Evolutionary conservation across 208 protist genomes (phyloP).

Genomic region (Herpetomonas tarakana): DNA sequence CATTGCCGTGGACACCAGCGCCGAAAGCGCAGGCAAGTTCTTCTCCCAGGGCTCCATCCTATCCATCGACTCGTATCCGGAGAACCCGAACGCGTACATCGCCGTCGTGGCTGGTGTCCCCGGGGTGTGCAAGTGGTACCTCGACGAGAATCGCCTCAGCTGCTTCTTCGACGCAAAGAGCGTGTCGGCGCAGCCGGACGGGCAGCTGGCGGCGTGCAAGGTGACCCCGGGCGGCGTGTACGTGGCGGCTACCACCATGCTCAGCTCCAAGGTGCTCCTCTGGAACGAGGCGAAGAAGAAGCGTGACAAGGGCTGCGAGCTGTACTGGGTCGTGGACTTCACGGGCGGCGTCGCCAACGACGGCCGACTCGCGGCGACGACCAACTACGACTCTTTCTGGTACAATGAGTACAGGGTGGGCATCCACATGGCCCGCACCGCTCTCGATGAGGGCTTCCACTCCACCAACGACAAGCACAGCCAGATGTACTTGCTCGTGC

Average conservation of each 20-base stretch:
- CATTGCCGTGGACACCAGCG: constrained; percentile 18
- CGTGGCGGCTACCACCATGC: constrained; percentile 61
- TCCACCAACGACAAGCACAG: constrained; percentile 71
- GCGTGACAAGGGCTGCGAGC: constrained; percentile 49
- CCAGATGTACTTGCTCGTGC: constrained; percentile 72
- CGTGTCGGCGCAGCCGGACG: constrained; percentile 17
- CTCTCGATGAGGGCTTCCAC: constrained; percentile 34
- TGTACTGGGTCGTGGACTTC: constrained; percentile 71
- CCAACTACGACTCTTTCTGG: constrained; percentile 36
- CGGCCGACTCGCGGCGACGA: neutral
- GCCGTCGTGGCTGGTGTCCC: constrained; percentile 61
- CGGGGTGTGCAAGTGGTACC: constrained; percentile 80
- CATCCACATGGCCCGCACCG: constrained; percentile 68
- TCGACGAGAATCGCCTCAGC: constrained; percentile 67
- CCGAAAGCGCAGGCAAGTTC: constrained; percentile 24
- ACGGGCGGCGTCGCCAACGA: constrained; percentile 17
- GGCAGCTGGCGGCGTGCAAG: constrained; percentile 36
- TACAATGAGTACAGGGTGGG: constrained; percentile 74
- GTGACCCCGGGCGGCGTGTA: constrained; percentile 74
- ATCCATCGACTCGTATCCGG: constrained; percentile 72
- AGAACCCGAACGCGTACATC: constrained; percentile 73
- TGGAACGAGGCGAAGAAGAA: constrained; percentile 78
- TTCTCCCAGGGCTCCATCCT: constrained; percentile 46
- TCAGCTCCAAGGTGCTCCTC: constrained; percentile 58
- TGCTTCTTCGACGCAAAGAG: constrained; percentile 58